Evolutionary conservation across 2,329 filamentous ascomycete species (phyloP), one percentile per base, ranked within the genome.

Genomic region (Alternaria brassicicola): DNA sequence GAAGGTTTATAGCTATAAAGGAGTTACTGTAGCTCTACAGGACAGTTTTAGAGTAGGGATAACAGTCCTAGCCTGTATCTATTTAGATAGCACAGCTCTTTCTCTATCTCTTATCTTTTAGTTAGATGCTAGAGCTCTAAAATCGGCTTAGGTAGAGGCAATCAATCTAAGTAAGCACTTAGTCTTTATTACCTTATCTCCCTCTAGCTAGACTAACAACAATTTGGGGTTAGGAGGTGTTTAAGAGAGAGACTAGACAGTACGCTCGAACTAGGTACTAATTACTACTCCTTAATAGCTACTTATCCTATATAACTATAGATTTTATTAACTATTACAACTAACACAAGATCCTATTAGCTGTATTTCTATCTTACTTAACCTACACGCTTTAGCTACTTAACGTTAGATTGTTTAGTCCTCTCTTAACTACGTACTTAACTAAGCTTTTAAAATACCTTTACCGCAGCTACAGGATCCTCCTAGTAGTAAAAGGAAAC

Each of bases 11-110:
- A 28, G 46, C 2, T 13, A 51, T 15, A 43, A 46, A 31, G 10
- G 36, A 31, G 13, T 50, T 19, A 48, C 30, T 21, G 5, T 19
- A 49, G 15, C 46, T 15, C 17, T 62, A 19, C 47, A 62, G 35
- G 55, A 62, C 46, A 52, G 55, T n/a, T 36, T 46, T 21, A 21
- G 52, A 17, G 33, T 49, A 19, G 62, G 31, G 59, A 54, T 64
- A 31, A 53, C 26, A 15, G 33, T 63, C 8, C 13, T 65, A 48
- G 49, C 61, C 3, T 57, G 26, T 52, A 51, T 65, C 42, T 63
- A 52, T 48, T 59, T 50, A 15, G 51, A 67, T 57, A 47, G 62
- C 6, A 55, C 28, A 30, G 28, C 28, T 30, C 6, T 30, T 30
- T 30, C 28, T 30, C 8, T 30, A 30, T 8, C 8, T 30, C 8